Conservation (phyloP, 805 yeast genomes). For the Candida jianshihensis region DNA sequence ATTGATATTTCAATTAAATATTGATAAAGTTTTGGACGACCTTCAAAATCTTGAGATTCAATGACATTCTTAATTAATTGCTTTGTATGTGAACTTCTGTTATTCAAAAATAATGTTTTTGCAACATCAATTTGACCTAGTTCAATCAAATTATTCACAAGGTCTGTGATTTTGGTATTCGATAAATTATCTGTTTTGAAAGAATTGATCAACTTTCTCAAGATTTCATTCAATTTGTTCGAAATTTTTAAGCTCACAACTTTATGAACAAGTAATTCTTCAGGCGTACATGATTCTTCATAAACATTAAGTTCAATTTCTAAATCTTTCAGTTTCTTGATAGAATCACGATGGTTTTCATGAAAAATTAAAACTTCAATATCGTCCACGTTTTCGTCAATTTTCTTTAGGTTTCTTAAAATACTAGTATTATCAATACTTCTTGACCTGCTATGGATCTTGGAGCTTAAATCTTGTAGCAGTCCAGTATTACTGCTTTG, state of each 20-base stretch:
- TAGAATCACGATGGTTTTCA: slow-evolving; percentile 42
- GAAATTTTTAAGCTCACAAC: slow-evolving; percentile 26
- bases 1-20: slow-evolving; percentile 58
- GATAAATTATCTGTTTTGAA: slow-evolving; percentile 25
- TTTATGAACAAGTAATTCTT: slow-evolving; percentile 25
- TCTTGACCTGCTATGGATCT: slow-evolving; percentile 54
- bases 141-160: slow-evolving; percentile 27
- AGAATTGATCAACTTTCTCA: slow-evolving; percentile 28
- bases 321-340: slow-evolving; percentile 26
- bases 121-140: slow-evolving; percentile 43
- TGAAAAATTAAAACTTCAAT: slow-evolving; percentile 63
- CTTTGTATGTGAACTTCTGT: slow-evolving; percentile 40
- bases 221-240: slow-evolving; percentile 25
- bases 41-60: slow-evolving; percentile 38
- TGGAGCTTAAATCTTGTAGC: slow-evolving; percentile 51
- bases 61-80: slow-evolving; percentile 41
- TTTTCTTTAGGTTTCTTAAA: slow-evolving; percentile 39
- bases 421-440: slow-evolving; percentile 39
- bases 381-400: slow-evolving; percentile 62
- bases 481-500: slow-evolving; percentile 29
- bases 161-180: slow-evolving; percentile 19
- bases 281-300: slow-evolving; percentile 15
- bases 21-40: slow-evolving; percentile 36
- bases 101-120: slow-evolving; percentile 38
- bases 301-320: slow-evolving; percentile 27